Evolutionary conservation across 1,284 basidiomycete species (phyloP), one percentile per base, ranked within the genome.

Genomic region (Trichosporon faecale): DNA sequence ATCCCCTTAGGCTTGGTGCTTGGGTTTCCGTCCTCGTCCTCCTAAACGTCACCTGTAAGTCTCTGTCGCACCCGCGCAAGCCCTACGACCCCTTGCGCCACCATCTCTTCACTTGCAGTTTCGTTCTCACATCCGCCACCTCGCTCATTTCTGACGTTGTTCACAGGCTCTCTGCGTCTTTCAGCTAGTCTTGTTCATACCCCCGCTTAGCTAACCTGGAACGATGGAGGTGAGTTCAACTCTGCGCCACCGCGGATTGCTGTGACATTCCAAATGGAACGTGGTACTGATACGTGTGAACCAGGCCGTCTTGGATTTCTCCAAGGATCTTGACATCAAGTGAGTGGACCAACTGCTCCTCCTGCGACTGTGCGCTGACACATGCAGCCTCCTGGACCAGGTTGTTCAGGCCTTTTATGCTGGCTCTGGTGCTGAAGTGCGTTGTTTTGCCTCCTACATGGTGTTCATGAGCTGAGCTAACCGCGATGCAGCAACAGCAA

Each of bases 221-320:
- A 77, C 73, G 73, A 80, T 80, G 79, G 79, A 80, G 76, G 79
- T 80, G 69, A 74, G 77, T 66, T 27, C 1, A n/a, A 1, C 44
- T 55, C 60, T 63, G 65, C 31, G 64, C 57, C 44, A 40, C 44
- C 37, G 8, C 4, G 21, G 35, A 35, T 29, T 29, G 49, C 65
- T 2, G 27, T 16, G 16, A 31, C 25, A 65, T 21, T n/a, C 16
- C 33, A 55, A 29, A 66, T 49, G 52, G 35, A 31, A 57, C 33
- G 29, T 29, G 25, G 8, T 25, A 68, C 76, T 77, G 66, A 75
- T 31, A 73, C 68, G 61, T 66, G 63, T 65, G 52, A 29, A 46
- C 21, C 68, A 95, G 93, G 88, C 86, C 80, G 87, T 95, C 78
- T 90, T 95, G 81, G 92, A 95, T 87, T 93, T 94, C 85, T 89